Conservation (phyloP, 805 yeast species). For the Diddensiella caesifluorescens region DNA sequence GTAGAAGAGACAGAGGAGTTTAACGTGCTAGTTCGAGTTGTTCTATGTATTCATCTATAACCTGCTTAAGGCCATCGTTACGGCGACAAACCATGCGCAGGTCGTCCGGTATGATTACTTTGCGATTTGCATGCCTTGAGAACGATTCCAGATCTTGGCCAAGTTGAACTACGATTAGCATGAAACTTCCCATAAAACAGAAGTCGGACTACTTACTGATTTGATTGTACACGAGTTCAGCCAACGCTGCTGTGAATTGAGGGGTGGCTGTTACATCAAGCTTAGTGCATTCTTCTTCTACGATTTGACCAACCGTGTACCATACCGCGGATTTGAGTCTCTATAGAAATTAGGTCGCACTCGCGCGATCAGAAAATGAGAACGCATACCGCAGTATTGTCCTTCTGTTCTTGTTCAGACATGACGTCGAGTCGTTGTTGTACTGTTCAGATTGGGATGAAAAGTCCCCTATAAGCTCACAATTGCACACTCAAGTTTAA, state of each 20-base stretch:
- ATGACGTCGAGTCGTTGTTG: no score
- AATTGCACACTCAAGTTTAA: no score
- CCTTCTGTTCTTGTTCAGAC: no score
- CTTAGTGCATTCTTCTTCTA: constrained; percentile 26
- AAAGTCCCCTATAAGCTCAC: no score
- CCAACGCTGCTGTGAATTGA: constrained; percentile 30
- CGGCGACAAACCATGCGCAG: constrained; percentile 30
- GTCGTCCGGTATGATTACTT: constrained; percentile 26
- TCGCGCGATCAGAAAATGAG: no score
- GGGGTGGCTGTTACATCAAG: constrained; percentile 27
- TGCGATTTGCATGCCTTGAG: constrained; percentile 31
- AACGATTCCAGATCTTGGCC: constrained; percentile 30
- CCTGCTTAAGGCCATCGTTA: constrained; percentile 25
- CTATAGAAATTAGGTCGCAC: constrained; percentile 7
- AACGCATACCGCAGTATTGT: no score
- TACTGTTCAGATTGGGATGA: no score
- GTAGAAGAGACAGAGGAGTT: no score
- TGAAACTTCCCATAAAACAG: constrained; percentile 1
- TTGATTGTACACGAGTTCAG: constrained; percentile 31
- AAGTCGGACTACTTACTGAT: constrained; percentile 17
- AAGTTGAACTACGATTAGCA: constrained; percentile 17
- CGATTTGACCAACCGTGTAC: constrained; percentile 28
- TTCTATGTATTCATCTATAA: constrained; percentile 21
- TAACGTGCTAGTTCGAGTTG: no score
- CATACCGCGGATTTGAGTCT: constrained; percentile 28